These are phyloP conservation scores for Pyrus hybrid DNA, from an alignment of 331 rosid genomes.

Conservation along the genomic window DNA sequence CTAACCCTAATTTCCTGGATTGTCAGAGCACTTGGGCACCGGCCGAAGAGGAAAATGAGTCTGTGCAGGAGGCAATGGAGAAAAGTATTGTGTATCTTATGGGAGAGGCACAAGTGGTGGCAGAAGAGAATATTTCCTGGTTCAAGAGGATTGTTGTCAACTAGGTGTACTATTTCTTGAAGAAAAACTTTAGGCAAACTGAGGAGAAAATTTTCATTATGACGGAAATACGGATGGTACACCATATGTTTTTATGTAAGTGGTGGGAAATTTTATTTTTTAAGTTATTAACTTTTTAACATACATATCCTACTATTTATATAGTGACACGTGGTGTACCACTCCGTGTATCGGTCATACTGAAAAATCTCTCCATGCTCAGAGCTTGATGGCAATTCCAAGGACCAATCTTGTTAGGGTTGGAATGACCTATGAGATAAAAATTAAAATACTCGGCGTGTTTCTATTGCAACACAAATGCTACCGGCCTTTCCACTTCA, in stretches of 20 bases:
- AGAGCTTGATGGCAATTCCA: slow-evolving; percentile 35
- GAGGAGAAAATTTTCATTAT: not conserved
- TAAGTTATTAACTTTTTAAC: too few species aligned
- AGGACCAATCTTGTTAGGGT: slow-evolving; percentile 50
- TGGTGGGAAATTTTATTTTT: too few species aligned
- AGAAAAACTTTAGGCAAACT: slow-evolving; percentile 61
- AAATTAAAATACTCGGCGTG: not conserved
- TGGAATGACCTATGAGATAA: slow-evolving; percentile 43
- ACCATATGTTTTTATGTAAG: too few species aligned
- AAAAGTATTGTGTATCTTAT: slow-evolving; percentile 58
- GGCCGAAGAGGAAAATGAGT: slow-evolving; percentile 40
- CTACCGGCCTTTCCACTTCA: not conserved
- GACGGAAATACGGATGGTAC: too few species aligned
- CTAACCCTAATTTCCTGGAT: too few species aligned
- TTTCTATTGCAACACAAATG: not conserved
- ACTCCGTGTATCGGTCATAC: too few species aligned
- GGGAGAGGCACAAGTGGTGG: slow-evolving; percentile 63
- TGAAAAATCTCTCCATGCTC: too few species aligned
- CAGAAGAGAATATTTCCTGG: slow-evolving; percentile 44
- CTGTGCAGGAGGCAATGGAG: slow-evolving; percentile 45
- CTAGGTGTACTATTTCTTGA: slow-evolving; percentile 49
- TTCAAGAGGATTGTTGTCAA: slow-evolving; percentile 58
- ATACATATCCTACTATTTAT: too few species aligned
- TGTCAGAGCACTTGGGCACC: not conserved
- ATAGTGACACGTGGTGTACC: too few species aligned